Evolutionary conservation across 73 alveolate genomes (phyloP).

Genomic region (Diophrys sp.): DNA sequence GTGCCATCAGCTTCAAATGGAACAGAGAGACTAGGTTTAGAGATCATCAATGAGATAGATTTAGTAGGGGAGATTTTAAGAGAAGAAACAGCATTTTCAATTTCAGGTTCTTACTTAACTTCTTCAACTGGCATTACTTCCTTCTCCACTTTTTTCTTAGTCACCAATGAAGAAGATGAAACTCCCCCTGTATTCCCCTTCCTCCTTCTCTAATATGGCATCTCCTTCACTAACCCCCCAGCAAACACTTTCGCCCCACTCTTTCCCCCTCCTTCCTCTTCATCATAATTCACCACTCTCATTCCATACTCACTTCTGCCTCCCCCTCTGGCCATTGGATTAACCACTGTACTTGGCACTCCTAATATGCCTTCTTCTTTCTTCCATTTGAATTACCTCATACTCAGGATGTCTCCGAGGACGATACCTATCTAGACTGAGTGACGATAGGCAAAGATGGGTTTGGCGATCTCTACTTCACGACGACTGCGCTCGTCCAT

Average conservation of each 20-base stretch:
- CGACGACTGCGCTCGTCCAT: not conserved
- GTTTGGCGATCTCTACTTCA: not conserved
- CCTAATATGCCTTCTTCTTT: not conserved
- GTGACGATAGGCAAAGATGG: not conserved
- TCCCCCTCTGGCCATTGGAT: not conserved
- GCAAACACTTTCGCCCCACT: conserved; percentile 2
- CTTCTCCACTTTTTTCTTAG: not conserved
- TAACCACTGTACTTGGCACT: conserved; percentile 4
- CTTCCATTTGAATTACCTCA: not conserved
- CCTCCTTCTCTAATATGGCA: not conserved
- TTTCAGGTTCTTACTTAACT: not conserved
- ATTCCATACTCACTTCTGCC: not conserved
- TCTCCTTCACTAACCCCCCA: conserved; percentile 11
- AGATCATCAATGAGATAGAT: not conserved
- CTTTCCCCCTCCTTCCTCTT: not conserved
- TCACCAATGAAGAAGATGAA: not conserved
- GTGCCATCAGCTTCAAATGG: not conserved
- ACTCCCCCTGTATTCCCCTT: not conserved
- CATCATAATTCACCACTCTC: not conserved
- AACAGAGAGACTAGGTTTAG: not conserved
- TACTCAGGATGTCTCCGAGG: not conserved
- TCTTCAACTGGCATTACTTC: not conserved
- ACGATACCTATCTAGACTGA: not conserved
- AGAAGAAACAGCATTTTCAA: no score
- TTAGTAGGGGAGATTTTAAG: no score